Base-by-base conservation (phyloP, 2,329 filamentous ascomycete genomes). In the Ascochyta fabae region DNA sequence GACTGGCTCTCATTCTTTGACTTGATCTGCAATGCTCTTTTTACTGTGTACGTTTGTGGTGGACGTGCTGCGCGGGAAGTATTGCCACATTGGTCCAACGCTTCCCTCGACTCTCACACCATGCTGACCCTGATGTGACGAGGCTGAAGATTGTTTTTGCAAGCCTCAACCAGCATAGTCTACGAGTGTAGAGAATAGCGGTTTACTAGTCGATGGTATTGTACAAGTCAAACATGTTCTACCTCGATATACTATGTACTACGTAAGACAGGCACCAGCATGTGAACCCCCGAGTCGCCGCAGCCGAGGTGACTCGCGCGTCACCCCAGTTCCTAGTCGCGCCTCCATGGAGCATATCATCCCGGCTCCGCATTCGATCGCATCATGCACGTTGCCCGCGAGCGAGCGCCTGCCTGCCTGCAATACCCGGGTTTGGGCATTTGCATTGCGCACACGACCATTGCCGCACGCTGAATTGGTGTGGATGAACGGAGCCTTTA, bases 351-450 rank as follows among this genome's bases (percentile, higher is more conserved):
- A 44, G 39, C 51, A 29, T 49, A 44, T 40, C 46, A 39, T 35
- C 34, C 47, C 59, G 50, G 46, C 56, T 59, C 52, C 54, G 54
- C 59, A 61, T 55, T 41, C 40, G 39, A 59, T 48, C 24, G 52
- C 61, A 62, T 60, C 59, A 62, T 64, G 61, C 57, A 60, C 48
- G 47, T 34, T 41, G 42, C 50, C 29, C 22, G 41, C n/a, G 34
- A 29, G 24, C 27, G 16, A 19, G 19, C 19, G 19, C 35, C 22
- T 45, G 36, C 35, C 22, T 45, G 36, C 36, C 38, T 31, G 31
- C 16, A 4, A 34, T 31, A 39, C 16, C 43, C 31, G 19, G 19
- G 29, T 19, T 6, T 38, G 41, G 42, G 6, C 9, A 22, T 46
- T 7, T 23, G 2, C 22, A 2, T 5, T 42, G 24, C 29, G 36